Conservation (phyloP, 306 rosid genomes). For the Prunus mume region DNA sequence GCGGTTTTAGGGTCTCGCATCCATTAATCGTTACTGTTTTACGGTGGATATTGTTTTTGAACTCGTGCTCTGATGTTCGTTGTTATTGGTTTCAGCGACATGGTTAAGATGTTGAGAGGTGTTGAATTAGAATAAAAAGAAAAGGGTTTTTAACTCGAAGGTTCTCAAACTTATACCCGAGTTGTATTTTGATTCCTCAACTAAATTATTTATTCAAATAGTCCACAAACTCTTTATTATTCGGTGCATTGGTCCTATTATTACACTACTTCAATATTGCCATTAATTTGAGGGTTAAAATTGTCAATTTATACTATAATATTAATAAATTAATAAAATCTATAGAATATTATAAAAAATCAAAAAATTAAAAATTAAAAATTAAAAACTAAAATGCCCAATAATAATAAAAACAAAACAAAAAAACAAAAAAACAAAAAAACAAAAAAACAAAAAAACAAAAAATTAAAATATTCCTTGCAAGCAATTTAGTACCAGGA, state of each 20-base stretch:
- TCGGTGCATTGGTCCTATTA: too few relatives aligned
- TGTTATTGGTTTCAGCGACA: neutral
- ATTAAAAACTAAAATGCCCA: too few relatives aligned
- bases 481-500: conserved; percentile 41
- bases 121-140: neutral
- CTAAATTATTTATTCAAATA: too few relatives aligned
- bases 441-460: neutral
- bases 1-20: neutral
- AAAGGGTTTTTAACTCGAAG: neutral
- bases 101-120: neutral
- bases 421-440: too few relatives aligned
- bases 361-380: too few relatives aligned
- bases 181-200: neutral
- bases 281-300: too few relatives aligned
- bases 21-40: neutral
- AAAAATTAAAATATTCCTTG: neutral
- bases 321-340: too few relatives aligned
- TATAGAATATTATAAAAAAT: too few relatives aligned
- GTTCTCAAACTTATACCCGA: neutral
- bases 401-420: too few relatives aligned
- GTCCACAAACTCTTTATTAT: too few relatives aligned
- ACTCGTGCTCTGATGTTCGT: neutral
- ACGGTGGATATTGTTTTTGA: neutral
- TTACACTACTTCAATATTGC: too few relatives aligned
- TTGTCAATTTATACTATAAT: too few relatives aligned